A percentile compares a stretch with the other conserved stretches of the same genome.
phyloP scores from a whole-genome alignment of 345 rosid species.

The Lepidium africanum region DNA sequence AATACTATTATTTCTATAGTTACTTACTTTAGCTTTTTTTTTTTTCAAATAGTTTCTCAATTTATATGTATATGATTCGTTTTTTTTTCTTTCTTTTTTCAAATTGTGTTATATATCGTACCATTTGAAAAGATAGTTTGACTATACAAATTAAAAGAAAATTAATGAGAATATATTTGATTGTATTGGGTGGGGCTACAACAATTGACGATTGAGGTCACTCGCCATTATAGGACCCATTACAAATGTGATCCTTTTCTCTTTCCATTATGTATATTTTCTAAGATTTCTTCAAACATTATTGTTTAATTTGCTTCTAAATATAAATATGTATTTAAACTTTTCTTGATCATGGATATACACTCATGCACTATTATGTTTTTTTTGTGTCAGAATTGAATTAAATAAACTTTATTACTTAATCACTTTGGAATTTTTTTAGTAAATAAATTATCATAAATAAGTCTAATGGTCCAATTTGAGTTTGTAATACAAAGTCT shows the following conservation, averaged over 20 bases:
- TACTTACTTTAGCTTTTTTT: too few relatives aligned
- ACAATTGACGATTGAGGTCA: neutral
- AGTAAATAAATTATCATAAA: too few relatives aligned
- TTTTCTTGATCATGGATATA: neutral
- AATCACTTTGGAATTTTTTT: too few relatives aligned
- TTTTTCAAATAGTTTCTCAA: too few relatives aligned
- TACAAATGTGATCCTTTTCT: neutral
- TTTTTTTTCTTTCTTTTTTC: too few relatives aligned
- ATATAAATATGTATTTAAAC: neutral
- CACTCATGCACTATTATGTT: slow-evolving; percentile 2
- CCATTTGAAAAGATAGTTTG: neutral
- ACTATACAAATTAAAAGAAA: neutral
- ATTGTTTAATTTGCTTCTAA: too few relatives aligned
- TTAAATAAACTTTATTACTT: too few relatives aligned
- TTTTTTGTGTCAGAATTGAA: too few relatives aligned
- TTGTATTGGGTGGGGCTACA: neutral
- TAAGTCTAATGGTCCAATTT: too few relatives aligned
- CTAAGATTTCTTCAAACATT: neutral
- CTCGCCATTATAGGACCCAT: neutral
- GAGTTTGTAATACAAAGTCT: neutral
- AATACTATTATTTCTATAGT: too few relatives aligned
- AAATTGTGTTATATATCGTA: neutral
- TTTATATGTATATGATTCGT: neutral
- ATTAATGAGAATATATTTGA: neutral
- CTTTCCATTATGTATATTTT: slow-evolving; percentile 1